Percentiles rank a stretch among this genome's conserved stretches.
Evolutionary conservation across 2,329 filamentous ascomycete genomes (phyloP).

Genomic region (Trichoderma sp.): DNA sequence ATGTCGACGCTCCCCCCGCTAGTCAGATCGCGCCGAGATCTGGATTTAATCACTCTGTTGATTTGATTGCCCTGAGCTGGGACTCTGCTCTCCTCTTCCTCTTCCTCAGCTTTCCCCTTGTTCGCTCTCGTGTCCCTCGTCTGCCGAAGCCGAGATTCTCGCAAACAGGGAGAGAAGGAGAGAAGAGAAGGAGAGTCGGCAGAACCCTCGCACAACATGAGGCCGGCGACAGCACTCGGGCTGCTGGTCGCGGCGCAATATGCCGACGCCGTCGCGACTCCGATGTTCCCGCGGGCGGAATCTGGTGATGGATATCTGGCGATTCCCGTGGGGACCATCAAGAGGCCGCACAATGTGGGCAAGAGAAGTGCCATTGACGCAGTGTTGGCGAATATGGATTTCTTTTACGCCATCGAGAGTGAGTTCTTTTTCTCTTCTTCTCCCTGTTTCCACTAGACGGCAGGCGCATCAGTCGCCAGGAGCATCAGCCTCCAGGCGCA

Average conservation of each 20-base stretch:
- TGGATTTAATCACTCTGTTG: background rate
- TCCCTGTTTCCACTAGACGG: no score
- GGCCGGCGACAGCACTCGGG: conserved; percentile 18
- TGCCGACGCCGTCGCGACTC: conserved; percentile 8
- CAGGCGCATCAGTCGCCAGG: no score
- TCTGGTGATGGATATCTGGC: conserved; percentile 38
- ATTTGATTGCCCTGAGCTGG: background rate
- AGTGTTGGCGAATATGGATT: conserved; percentile 35
- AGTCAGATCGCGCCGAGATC: background rate
- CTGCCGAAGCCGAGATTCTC: background rate
- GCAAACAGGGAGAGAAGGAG: background rate
- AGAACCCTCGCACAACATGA: conserved; percentile 16
- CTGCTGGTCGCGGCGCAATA: conserved; percentile 19
- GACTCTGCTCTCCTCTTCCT: background rate
- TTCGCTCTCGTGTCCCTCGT: background rate
- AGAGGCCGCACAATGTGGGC: conserved; percentile 27
- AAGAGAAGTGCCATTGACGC: conserved; percentile 30
- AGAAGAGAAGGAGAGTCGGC: background rate
- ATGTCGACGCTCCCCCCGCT: background rate
- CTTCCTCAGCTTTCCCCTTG: background rate
- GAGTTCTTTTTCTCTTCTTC: background rate
- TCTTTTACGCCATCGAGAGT: conserved; percentile 41
- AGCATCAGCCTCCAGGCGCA: no score
- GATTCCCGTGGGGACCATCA: conserved; percentile 35
- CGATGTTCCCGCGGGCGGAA: conserved; percentile 29